Conservation (phyloP, 805 yeast genomes). For the Wickerhamomyces mucosus region DNA sequence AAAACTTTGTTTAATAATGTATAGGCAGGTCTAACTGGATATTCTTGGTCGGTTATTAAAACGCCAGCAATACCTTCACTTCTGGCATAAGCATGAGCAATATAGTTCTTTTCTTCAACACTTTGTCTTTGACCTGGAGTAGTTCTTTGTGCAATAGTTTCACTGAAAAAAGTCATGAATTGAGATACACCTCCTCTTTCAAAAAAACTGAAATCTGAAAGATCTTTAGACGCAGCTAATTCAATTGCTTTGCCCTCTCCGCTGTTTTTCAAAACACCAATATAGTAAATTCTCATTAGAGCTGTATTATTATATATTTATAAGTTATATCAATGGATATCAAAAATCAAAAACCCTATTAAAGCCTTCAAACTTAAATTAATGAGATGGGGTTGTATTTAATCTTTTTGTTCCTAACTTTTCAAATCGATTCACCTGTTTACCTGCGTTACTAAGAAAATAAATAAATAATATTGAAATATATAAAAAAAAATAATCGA, state of each 20-base stretch:
- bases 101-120: conserved; percentile 78
- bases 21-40: conserved; percentile 95
- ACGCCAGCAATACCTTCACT: conserved; percentile 90
- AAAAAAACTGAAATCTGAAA: conserved; percentile 81
- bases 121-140: conserved; percentile 85
- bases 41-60: conserved; percentile 86
- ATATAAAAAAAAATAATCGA: too few relatives aligned
- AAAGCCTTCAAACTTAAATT: neutral
- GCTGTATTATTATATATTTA: neutral
- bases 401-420: too few relatives aligned
- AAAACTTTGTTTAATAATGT: conserved; percentile 81
- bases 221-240: conserved; percentile 70
- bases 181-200: conserved; percentile 78
- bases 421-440: too few relatives aligned
- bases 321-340: neutral
- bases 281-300: conserved; percentile 80
- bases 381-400: too few relatives aligned
- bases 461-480: too few relatives aligned
- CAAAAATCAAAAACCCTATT: neutral
- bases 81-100: conserved; percentile 87
- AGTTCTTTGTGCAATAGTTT: conserved; percentile 86
- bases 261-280: conserved; percentile 69
- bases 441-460: too few relatives aligned
- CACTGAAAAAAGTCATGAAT: conserved; percentile 90
- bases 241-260: conserved; percentile 59